A percentile compares a stretch with the other conserved stretches of the same genome.
Conservation (phyloP, 176 grass and related monocot genomes). For the Oryza meyeriana region DNA sequence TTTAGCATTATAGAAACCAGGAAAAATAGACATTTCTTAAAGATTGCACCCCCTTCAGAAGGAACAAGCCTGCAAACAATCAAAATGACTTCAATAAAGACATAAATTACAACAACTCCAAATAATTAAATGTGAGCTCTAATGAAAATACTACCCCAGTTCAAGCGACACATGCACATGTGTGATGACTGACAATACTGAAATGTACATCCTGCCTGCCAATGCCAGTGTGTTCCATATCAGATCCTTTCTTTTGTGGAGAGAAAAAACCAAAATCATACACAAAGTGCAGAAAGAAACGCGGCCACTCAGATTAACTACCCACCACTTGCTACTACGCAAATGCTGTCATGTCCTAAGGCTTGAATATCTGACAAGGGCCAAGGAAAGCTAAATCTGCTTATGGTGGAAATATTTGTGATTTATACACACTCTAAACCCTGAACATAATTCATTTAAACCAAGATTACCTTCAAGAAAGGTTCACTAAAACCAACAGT, state of each 20-base stretch:
- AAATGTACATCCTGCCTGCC: slow-evolving; percentile 38
- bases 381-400: background rate
- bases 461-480: no score
- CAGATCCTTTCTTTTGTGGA: slow-evolving; percentile 28
- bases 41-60: slow-evolving; percentile 38
- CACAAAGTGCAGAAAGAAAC: background rate
- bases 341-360: background rate
- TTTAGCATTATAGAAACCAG: slow-evolving; percentile 1
- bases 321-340: background rate
- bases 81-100: slow-evolving; percentile 39
- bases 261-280: background rate
- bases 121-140: slow-evolving; percentile 25
- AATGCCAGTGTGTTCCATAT: slow-evolving; percentile 31
- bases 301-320: background rate
- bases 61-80: slow-evolving; percentile 51
- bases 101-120: slow-evolving; percentile 3
- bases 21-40: slow-evolving; percentile 1
- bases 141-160: slow-evolving; percentile 40
- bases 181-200: background rate
- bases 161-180: slow-evolving; percentile 31
- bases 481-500: background rate
- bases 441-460: background rate
- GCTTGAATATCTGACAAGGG: background rate
- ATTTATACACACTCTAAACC: background rate
- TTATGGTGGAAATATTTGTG: background rate